Evolutionary conservation across 2,329 filamentous ascomycete species (phyloP), one percentile per base, ranked within the genome.

Genomic region (Fusarium verticillioides): DNA sequence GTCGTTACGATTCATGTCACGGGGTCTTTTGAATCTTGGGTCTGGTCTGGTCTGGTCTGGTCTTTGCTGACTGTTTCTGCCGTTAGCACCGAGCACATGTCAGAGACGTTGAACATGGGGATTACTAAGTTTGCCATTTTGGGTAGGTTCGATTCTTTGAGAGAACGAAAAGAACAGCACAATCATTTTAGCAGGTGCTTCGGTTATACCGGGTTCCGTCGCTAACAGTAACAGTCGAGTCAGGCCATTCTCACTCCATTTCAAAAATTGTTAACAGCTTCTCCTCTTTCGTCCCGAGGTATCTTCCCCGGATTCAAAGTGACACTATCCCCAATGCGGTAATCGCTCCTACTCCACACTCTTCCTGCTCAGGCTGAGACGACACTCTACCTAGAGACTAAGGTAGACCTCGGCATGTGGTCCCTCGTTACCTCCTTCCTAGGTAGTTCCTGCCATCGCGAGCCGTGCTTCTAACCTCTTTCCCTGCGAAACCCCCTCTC

Each of bases 271-370:
- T 60, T 53, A 60, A 37, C 39, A 58, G n/a, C 52, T 46, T 70
- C 40, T 34, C 42, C 62, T 67, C 58, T 69, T 32, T 73, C 64
- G 28, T 67, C 28, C 77, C 77, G 77, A 76, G 77, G 77, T 72
- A 72, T 54, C 66, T 79, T 77, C 77, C 77, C 77, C 77, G 74
- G 77, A 72, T 74, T 77, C 56, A 56, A 36, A 23, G 16, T 21
- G 18, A 44, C 39, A 49, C 76, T 78, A 78, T 57, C 7, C 76
- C 67, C 0, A 21, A 65, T 60, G 4, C 57, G 69, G 69, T 66
- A 28, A 42, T 47, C 58, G 36, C 21, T 21, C 63, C 15, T 64
- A 34, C 64, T 60, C 73, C 73, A 60, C 66, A 57, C 60, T 61
- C 60, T 57, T 57, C 49, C 60, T 52, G 52, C 52, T 57, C 46